Evolutionary conservation across 768 basidiomycete genomes (phyloP), one percentile per base, ranked within the genome.

Genomic region (Mycena kentingensis): DNA sequence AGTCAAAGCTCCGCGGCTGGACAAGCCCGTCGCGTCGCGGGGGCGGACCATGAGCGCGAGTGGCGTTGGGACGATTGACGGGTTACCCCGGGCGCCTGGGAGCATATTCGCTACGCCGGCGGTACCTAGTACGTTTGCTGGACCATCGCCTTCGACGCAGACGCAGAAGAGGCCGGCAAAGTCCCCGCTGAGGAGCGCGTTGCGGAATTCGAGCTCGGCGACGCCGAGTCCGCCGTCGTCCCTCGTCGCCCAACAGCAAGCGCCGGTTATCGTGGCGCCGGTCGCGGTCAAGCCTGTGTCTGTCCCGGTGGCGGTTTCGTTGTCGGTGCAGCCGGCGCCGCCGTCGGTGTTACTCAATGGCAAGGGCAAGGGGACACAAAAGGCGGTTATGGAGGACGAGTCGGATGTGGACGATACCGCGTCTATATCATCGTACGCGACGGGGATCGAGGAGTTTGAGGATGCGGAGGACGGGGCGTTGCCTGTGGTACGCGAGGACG

Each of bases 381-480:
- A 49, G 28, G 52, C 42, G 19, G 37, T 38, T 27, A 28, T 51
- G 46, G 53, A 35, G 18, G 27, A 21, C 27, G 19, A 8, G 32
- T 26, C 28, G 34, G 32, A 8, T 13, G 44, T 43, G 22, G 75
- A 71, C 37, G 79, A 79, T 56, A 71, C 60, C 10, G 74, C 72
- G 3, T 84, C 82, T 6, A 72, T 81, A 3, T 83, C 81, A 19
- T 84, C 85, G 38, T 88, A 86, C 55, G 85, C 81, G 61, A 88
- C 88, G 0, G 85, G 77, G 4, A 74, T 76, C 39, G 88, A 88
- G 63, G 70, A 65, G 25, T 71, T 82, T 37, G 70, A 76, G 24
- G 73, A 72, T 7, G 72, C 69, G 12, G 67, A 60, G 5, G 70
- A 66, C 24, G 63, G 62, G 4, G 60, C 43, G 55, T 28, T 52